Conservation (phyloP, 345 rosid genomes). For the Eucalyptus erythrocorys region DNA sequence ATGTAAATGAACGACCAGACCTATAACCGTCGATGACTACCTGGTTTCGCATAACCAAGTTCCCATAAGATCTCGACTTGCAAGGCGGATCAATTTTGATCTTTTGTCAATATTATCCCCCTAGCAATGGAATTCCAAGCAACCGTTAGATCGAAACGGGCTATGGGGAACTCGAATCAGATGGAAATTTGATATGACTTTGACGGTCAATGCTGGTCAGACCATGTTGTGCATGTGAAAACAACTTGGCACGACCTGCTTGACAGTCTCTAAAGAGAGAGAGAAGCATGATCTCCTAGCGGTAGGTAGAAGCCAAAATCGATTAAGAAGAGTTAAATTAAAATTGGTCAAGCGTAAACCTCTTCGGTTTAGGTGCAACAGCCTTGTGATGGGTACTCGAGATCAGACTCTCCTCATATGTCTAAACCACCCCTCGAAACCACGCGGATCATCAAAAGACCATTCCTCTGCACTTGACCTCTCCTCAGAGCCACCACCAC, state of each 20-base stretch:
- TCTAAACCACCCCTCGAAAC: conserved; percentile 19
- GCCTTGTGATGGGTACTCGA: conserved; percentile 19
- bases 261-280: neutral
- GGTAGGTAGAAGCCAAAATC: neutral
- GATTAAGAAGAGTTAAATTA: conserved; percentile 18
- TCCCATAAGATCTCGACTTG: neutral
- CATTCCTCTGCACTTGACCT: neutral
- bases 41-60: neutral
- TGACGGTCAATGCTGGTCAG: neutral
- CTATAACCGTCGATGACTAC: neutral
- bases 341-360: neutral
- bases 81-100: neutral
- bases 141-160: neutral
- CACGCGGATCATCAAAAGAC: conserved; percentile 11
- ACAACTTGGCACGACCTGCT: neutral
- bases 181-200: neutral
- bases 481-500: neutral
- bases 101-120: neutral
- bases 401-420: neutral
- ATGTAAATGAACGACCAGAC: neutral
- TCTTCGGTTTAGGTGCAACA: conserved; percentile 46
- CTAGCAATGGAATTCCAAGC: neutral
- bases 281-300: neutral
- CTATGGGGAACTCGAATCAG: neutral
- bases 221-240: neutral